These are phyloP conservation scores for Penicillium capsulatum DNA, from an alignment of 2,329 filamentous ascomycete species.

Conservation along the genomic window DNA sequence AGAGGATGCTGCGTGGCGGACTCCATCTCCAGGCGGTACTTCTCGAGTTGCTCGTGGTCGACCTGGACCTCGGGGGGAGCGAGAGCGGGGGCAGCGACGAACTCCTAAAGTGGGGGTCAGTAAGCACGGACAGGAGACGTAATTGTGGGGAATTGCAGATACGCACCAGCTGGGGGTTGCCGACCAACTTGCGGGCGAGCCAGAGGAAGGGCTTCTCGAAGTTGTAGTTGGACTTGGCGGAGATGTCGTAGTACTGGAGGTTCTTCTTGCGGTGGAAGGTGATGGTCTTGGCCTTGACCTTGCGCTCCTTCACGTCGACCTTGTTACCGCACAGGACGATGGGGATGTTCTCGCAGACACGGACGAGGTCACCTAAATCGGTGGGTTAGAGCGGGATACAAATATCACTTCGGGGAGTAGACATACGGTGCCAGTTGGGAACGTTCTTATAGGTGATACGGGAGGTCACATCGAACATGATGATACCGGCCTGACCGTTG, in stretches of 20 bases:
- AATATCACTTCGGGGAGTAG: neutral
- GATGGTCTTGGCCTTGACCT: conserved; percentile 99
- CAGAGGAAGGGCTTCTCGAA: conserved; percentile 99
- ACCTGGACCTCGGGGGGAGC: conserved; percentile 89
- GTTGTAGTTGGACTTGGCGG: conserved; percentile 99
- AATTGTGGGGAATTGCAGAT: conserved; percentile 17
- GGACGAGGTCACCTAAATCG: conserved; percentile 81
- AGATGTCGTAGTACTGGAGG: conserved; percentile 99
- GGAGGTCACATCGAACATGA: conserved; percentile 99
- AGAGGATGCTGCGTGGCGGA: conserved; percentile 77
- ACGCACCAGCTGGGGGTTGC: conserved; percentile 79
- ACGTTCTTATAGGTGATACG: conserved; percentile 99
- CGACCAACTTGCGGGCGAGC: conserved; percentile 97
- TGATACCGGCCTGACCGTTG: conserved; percentile 99
- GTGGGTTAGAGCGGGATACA: neutral
- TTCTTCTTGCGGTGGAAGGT: conserved; percentile 99
- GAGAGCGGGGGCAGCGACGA: conserved; percentile 90
- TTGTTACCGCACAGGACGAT: conserved; percentile 99
- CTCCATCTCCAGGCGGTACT: conserved; percentile 87
- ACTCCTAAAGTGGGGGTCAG: conserved; percentile 61
- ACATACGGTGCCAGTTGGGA: conserved; percentile 99
- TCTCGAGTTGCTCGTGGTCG: conserved; percentile 72
- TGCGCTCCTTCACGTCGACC: conserved; percentile 99
- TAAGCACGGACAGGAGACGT: conserved; percentile 9
- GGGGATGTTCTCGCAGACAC: conserved; percentile 98